phyloP scores from a whole-genome alignment of 495 filamentous ascomycete species.

The Aspergillus saccharolyticus region DNA sequence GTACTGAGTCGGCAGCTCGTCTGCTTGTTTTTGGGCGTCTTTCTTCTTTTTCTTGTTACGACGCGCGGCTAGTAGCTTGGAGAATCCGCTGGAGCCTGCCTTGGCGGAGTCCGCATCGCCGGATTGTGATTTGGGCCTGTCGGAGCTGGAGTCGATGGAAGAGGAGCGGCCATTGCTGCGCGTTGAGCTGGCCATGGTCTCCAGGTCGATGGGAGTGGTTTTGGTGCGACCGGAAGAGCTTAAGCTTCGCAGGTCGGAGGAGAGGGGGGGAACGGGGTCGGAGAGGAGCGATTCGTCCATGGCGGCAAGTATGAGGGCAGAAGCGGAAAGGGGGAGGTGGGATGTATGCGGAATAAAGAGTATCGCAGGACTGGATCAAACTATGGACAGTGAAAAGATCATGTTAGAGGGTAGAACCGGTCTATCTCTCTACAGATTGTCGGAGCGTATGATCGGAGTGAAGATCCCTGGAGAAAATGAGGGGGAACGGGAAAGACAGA shows the following conservation, averaged over 20 bases:
- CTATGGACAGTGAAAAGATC: background rate
- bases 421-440: conserved; percentile 2
- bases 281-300: conserved; percentile 30
- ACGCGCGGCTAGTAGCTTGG: conserved; percentile 50
- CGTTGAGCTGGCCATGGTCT: conserved; percentile 29
- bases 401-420: background rate
- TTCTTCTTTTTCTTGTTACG: conserved; percentile 41
- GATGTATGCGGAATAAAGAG: conserved; percentile 3
- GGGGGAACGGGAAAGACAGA: background rate
- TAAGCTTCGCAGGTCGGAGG: conserved; percentile 24
- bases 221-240: conserved; percentile 28
- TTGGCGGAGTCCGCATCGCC: conserved; percentile 36
- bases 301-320: conserved; percentile 6
- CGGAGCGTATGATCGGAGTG: conserved; percentile 4
- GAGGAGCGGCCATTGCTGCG: conserved; percentile 43
- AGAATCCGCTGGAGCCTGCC: conserved; percentile 41
- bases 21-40: conserved; percentile 27
- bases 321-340: background rate
- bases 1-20: conserved; percentile 22
- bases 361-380: background rate
- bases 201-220: conserved; percentile 31
- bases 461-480: background rate
- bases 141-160: conserved; percentile 38
- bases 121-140: conserved; percentile 40
- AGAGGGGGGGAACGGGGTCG: conserved; percentile 16